A percentile compares a stretch with the other conserved stretches of the same genome.
phyloP scores from a whole-genome alignment of 176 grass and related monocot species.

The Pharus latifolius region DNA sequence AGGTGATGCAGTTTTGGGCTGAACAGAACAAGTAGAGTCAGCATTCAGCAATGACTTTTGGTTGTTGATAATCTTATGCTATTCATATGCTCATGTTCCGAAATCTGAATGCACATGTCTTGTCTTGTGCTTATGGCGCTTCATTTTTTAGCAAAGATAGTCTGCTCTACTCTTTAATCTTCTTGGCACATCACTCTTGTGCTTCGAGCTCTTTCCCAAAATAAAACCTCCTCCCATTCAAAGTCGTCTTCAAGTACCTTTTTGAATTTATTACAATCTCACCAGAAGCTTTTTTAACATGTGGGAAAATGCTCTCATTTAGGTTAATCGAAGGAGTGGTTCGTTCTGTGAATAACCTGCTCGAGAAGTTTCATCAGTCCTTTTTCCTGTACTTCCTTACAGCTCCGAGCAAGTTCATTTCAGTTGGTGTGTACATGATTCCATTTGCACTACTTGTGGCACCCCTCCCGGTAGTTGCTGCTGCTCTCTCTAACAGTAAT shows the following conservation, averaged over 20 bases:
- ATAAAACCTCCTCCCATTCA: too few relatives aligned
- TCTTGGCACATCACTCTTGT: background rate
- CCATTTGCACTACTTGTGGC: constrained; percentile 66
- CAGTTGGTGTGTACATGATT: constrained; percentile 97
- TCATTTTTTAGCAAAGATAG: constrained; percentile 4
- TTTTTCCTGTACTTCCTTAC: constrained; percentile 97
- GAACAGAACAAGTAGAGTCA: background rate
- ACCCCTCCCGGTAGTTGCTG: constrained; percentile 82
- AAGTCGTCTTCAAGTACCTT: too few relatives aligned
- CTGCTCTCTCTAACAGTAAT: constrained; percentile 49
- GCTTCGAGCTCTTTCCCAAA: too few relatives aligned
- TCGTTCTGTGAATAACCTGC: constrained; percentile 82
- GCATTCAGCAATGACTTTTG: background rate
- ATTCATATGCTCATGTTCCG: background rate
- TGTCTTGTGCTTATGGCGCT: too few relatives aligned
- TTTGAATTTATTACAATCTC: background rate
- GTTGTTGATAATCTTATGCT: background rate
- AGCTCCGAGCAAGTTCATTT: constrained; percentile 85
- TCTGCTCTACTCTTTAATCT: background rate
- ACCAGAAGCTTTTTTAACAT: background rate
- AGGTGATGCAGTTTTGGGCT: background rate
- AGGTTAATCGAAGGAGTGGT: constrained; percentile 90
- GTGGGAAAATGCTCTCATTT: constrained; percentile 22
- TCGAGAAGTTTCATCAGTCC: constrained; percentile 97
- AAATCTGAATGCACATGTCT: too few relatives aligned